phyloP scores from a whole-genome alignment of 257 asterid species.

The Salvia hispanica region DNA sequence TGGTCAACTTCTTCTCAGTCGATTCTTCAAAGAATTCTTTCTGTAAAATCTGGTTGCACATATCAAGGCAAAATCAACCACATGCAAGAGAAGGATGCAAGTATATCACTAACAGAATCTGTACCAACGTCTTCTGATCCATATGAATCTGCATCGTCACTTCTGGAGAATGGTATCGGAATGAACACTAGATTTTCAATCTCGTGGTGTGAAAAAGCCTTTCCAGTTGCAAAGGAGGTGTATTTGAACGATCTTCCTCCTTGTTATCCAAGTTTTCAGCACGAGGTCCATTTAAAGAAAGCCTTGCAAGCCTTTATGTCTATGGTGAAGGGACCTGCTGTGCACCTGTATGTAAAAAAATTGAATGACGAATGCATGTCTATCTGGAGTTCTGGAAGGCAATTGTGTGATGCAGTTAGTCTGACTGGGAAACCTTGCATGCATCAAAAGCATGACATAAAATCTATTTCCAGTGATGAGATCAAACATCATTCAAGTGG shows the following conservation, averaged over 20 bases:
- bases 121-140: constrained; percentile 47
- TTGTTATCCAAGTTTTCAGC: constrained; percentile 85
- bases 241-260: constrained; percentile 74
- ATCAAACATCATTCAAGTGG: constrained; percentile 83
- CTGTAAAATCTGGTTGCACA: constrained; percentile 42
- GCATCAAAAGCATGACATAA: constrained; percentile 68
- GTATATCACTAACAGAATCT: constrained; percentile 41
- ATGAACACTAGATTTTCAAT: constrained; percentile 71
- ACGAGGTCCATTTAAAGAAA: constrained; percentile 67
- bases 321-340: constrained; percentile 88
- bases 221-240: constrained; percentile 79
- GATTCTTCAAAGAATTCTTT: constrained; percentile 70
- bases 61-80: constrained; percentile 40
- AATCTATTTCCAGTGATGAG: constrained; percentile 39
- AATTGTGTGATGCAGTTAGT: constrained; percentile 92
- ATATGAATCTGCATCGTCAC: constrained; percentile 54
- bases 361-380: constrained; percentile 81
- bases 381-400: constrained; percentile 89
- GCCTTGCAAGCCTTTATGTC: constrained; percentile 61
- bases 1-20: constrained; percentile 76
- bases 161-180: constrained; percentile 57
- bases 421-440: constrained; percentile 95
- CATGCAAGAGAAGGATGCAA: constrained; percentile 38
- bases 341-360: constrained; percentile 53
- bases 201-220: constrained; percentile 80